Evolutionary conservation across 23 red algal species (phyloP), one percentile per base, ranked within the genome.

Genomic region (Gracilaria gracilis): DNA sequence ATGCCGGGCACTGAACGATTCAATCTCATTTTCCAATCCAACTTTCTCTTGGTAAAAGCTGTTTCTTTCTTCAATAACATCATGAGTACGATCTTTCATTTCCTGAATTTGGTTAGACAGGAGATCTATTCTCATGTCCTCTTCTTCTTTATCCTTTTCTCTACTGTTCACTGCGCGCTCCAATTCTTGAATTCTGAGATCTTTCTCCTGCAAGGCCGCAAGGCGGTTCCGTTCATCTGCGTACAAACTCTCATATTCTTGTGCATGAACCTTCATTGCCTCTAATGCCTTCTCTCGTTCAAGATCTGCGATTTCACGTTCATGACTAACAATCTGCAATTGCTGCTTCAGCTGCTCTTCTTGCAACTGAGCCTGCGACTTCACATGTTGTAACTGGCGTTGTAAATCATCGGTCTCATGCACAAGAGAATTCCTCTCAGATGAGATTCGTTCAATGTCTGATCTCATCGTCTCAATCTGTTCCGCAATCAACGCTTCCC

Each of bases 51-150:
- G 48, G 46, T 67, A 51, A 31, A 90, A 50, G n/a, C 28, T 23
- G 75, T 90, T 81, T 79, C 87, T 54, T 71, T 90, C 87, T 58
- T 80, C 59, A 35, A 90, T 81, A 50, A 90, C 57, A 32, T 90
- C 61, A 40, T 40, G 36, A 25, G 58, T 69, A 19, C 36, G 57
- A 36, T 69, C 54, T 46, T 90, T 90, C 87, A 90, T 90, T 35
- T 81, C 87, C 50, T 66, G 48, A 58, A 90, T 69, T 33, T 81
- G 87, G 1, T 67, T 75, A 12, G 84, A 87, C 28, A 87, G 53
- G 21, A 71, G 27, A 25, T 87, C 84, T 17, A 87, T 73, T 51
- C 84, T 48, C 42, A 67, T 46, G 17, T 62, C 29, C 54, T 90
- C 76, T 47, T 80, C 76, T 37, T 81, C 73, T 39, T 48, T 79